Percentiles rank a stretch among this genome's conserved stretches.
Evolutionary conservation across 2,329 filamentous ascomycete genomes (phyloP).

Genomic region (Ceratocystis albifundus): DNA sequence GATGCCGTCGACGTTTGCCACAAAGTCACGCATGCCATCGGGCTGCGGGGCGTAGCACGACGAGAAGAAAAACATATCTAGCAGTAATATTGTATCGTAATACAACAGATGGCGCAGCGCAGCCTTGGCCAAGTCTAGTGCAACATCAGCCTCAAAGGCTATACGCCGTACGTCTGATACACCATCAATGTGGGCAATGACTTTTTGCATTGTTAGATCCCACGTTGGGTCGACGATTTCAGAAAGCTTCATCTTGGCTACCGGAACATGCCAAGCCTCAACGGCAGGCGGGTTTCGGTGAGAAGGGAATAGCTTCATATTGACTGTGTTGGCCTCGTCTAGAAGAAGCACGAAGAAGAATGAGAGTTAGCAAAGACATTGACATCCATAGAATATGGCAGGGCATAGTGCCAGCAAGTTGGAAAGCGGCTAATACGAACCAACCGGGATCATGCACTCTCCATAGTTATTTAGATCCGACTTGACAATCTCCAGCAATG

Average conservation of each 20-base stretch:
- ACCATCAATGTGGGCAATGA: conserved; percentile 80
- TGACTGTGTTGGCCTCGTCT: conserved; percentile 90
- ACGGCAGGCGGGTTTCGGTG: conserved; percentile 66
- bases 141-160: conserved; percentile 71
- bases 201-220: conserved; percentile 66
- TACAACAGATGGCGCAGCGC: conserved; percentile 83
- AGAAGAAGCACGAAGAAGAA: neutral
- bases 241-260: conserved; percentile 55
- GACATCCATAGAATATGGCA: neutral
- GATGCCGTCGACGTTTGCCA: conserved; percentile 59
- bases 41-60: conserved; percentile 77
- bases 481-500: conserved; percentile 66
- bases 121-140: conserved; percentile 72
- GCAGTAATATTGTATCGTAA: conserved; percentile 78
- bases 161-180: conserved; percentile 83
- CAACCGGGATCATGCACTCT: conserved; percentile 96
- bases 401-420: neutral
- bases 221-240: conserved; percentile 55
- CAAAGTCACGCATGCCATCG: conserved; percentile 61
- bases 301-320: conserved; percentile 88
- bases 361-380: neutral
- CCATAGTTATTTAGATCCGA: conserved; percentile 94
- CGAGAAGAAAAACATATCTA: conserved; percentile 91
- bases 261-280: conserved; percentile 80
- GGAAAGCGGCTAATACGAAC: conserved; percentile 37